Base-by-base conservation (phyloP, 495 filamentous ascomycete species). In the Cercophora sp. region DNA sequence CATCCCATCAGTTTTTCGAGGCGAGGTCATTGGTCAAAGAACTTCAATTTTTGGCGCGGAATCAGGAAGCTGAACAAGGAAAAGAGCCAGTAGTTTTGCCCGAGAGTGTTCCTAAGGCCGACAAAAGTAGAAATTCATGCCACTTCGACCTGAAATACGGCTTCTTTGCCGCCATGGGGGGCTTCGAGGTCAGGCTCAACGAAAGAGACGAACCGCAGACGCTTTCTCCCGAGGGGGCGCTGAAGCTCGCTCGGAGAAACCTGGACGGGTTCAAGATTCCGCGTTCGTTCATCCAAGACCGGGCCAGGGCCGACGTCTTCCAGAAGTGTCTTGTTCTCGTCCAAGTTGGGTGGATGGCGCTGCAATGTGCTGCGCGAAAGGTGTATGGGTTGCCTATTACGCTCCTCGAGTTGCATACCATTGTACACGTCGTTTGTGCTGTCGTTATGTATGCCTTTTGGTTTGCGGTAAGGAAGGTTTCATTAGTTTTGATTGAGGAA, bases 131-230 rank as follows among this genome's bases (percentile, higher is more conserved):
- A 36, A 36, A 10, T 16, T 3, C 4, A 10, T 47, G 31, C n/a
- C 20, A 29, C 20, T 51, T 52, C 27, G 42, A 52, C 29, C 48
- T 57, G 13, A 52, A 42, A 19, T 57, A 57, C 16, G 40, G 29
- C 48, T 57, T 57, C 34, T 57, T 57, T 25, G 41, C 48, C 35
- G 48, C 35, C 8, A 57, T 57, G 54, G 54, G 54, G 8, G 48
- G 51, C n/a, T 8, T 43, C 22, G 40, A 43, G n/a, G n/a, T n/a
- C n/a, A n/a, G n/a, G n/a, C n/a, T n/a, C n/a, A 13, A 43, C 25
- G 22, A 20, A 13, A 23, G 18, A 10, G 16, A 11, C 1, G 40
- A 8, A 13, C 16, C 9, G 22, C 6, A 22, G 16, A 43, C 40
- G 8, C 15, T 43, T 13, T 43, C 40, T 6, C 16, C 18, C 40